These are phyloP conservation scores for Scleromitrula shiraiana DNA, from an alignment of 2,329 filamentous ascomycete species.

Conservation along the genomic window DNA sequence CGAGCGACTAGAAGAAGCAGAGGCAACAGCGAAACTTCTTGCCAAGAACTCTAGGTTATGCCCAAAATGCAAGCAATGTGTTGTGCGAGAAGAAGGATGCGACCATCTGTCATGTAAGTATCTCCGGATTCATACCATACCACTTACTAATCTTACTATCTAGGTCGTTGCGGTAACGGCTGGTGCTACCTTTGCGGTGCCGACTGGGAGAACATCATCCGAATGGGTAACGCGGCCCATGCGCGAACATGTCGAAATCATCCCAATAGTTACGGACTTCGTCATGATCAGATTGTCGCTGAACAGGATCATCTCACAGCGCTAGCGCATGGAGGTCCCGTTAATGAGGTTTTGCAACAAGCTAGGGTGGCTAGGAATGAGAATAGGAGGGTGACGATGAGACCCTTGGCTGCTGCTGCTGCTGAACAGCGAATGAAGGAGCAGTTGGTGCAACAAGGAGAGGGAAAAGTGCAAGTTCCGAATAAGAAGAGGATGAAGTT, in stretches of 20 bases:
- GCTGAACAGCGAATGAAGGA: slow-evolving; percentile 12
- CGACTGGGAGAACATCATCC: slow-evolving; percentile 19
- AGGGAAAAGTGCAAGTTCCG: no score
- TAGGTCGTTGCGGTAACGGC: slow-evolving; percentile 16
- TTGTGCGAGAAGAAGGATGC: slow-evolving; percentile 17
- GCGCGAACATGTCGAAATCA: slow-evolving; percentile 3
- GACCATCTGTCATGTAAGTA: slow-evolving; percentile 20
- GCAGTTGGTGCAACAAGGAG: no score
- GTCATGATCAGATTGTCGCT: background rate
- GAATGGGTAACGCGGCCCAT: slow-evolving; percentile 16
- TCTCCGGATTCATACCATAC: background rate
- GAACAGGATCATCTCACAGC: slow-evolving; percentile 8
- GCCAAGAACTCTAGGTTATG: slow-evolving; percentile 17
- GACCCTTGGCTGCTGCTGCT: slow-evolving; percentile 14
- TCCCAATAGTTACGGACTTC: background rate
- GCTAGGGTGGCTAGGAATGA: no score
- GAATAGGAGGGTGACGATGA: slow-evolving; percentile 7
- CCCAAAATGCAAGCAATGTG: slow-evolving; percentile 17
- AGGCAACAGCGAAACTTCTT: slow-evolving; percentile 21
- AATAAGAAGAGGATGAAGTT: no score
- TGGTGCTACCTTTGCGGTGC: slow-evolving; percentile 21
- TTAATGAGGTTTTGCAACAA: slow-evolving; percentile 12
- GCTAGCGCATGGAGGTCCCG: slow-evolving; percentile 15
- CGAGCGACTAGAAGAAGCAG: slow-evolving; percentile 20
- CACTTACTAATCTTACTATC: background rate